Conservation (phyloP, 2,329 filamentous ascomycete genomes). For the Cladophialophora chaetospira region DNA sequence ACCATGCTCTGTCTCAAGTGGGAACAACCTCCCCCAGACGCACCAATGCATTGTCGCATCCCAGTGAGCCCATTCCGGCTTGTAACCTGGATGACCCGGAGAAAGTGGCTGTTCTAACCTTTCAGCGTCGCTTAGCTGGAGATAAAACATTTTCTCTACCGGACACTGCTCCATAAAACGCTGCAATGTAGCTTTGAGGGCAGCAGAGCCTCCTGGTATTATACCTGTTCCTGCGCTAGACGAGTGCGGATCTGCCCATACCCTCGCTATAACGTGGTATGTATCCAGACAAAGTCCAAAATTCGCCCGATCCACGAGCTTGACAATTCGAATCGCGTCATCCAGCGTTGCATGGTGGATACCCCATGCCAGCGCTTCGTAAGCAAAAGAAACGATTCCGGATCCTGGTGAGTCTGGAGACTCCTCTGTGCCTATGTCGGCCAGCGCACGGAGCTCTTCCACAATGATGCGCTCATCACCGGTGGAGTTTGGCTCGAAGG, state of each 20-base stretch:
- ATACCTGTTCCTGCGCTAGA: slow-evolving; percentile 19
- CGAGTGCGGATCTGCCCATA: slow-evolving; percentile 42
- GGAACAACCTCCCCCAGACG: slow-evolving; percentile 38
- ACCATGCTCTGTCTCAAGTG: slow-evolving; percentile 33
- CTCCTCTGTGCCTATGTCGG: slow-evolving; percentile 33
- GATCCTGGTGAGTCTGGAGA: too few relatives aligned
- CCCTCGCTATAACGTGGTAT: slow-evolving; percentile 39
- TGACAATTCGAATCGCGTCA: slow-evolving; percentile 34
- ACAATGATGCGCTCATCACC: slow-evolving; percentile 37
- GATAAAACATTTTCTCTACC: slow-evolving; percentile 40
- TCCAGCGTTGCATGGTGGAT: slow-evolving; percentile 40
- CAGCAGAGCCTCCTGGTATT: background rate
- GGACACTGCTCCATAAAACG: slow-evolving; percentile 30
- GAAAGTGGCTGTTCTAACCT: slow-evolving; percentile 17
- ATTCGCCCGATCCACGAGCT: slow-evolving; percentile 38
- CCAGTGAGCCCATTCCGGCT: background rate
- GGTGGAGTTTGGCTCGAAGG: slow-evolving; percentile 34
- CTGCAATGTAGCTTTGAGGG: slow-evolving; percentile 30
- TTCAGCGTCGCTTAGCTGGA: slow-evolving; percentile 43
- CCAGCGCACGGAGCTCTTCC: slow-evolving; percentile 37
- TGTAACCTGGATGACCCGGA: slow-evolving; percentile 37
- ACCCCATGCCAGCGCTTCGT: slow-evolving; percentile 41
- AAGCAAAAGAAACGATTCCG: slow-evolving; percentile 38
- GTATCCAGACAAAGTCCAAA: slow-evolving; percentile 44
- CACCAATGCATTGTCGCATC: slow-evolving; percentile 18